Base-by-base conservation (phyloP, 2,329 filamentous ascomycete species). In the Xylaria hypoxylon region DNA sequence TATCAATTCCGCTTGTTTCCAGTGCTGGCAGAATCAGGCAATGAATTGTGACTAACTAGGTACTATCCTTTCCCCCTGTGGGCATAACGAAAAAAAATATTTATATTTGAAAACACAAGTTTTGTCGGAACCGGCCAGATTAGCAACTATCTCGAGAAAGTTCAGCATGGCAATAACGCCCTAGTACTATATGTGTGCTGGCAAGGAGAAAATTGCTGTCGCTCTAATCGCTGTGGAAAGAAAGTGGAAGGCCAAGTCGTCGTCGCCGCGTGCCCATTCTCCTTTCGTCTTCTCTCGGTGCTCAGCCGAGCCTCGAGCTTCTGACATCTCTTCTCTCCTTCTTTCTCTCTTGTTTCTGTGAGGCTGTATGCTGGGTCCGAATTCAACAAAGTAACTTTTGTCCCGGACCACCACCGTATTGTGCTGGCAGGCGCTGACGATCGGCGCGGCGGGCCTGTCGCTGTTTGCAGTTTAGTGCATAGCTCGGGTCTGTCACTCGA, bases 381-480 rank as follows among this genome's bases (percentile, higher is more conserved):
- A 55, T 7, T 59, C 45, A 65, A 40, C 59, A 60, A 28, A 53
- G 15, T 22, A 52, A 5, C 17, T 38, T 35, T 22, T 38, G 45
- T 35, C 58, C 47, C 17, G 38, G 28, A 7, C 22, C 17, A 42
- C 15, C 40, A 5, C 35, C 40, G 11, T 3, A 4, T 47, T 19
- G 47, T 4, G 38, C 3, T 38, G 35, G 28, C 2, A 10, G 2
- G 26, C 63, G 62, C 62, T 61, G 63, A 28, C 70, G 70, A 26
- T 72, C 72, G 6, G 69, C 70, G 28, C 76, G 75, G 42, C 70
- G 73, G 2, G 70, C 71, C 60, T 78, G 76, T 24, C 76, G 73
- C 52, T 70, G 68, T 59, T 70, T 72, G 65, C 76, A 77, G 50
- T 72, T 68, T 22, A 67, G 45, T 13, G 76, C 75, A 28, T 74